Conservation (phyloP, 257 asterid genomes). For the Perilla frutescens region DNA sequence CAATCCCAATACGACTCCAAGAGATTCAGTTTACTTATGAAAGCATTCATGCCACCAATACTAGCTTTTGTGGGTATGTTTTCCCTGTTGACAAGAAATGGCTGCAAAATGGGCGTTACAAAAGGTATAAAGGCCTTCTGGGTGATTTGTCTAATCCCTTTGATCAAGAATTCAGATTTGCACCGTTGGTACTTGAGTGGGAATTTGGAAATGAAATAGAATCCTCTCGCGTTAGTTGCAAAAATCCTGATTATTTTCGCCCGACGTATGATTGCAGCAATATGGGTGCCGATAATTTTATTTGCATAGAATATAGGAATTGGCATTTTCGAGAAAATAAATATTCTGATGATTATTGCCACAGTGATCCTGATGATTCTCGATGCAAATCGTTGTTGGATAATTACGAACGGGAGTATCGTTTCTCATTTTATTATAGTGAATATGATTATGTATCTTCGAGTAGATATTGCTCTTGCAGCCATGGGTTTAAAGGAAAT, state of each 20-base stretch:
- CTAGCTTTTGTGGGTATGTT: conserved; percentile 43
- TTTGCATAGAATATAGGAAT: background rate
- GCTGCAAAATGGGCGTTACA: conserved; percentile 29
- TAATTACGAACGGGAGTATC: background rate
- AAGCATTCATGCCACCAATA: background rate
- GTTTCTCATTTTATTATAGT: background rate
- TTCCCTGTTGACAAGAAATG: conserved; percentile 38
- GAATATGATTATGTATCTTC: background rate
- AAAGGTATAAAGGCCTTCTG: conserved; percentile 20
- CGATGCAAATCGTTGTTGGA: background rate
- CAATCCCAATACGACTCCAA: conserved; percentile 18
- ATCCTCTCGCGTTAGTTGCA: background rate
- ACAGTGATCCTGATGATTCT: background rate
- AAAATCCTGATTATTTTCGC: background rate
- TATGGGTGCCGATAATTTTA: too few species aligned
- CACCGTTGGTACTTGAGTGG: conserved; percentile 46
- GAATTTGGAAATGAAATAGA: background rate
- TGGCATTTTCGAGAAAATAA: too few species aligned
- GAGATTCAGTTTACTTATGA: conserved; percentile 27
- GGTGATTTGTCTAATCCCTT: conserved; percentile 34
- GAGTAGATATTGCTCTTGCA: conserved; percentile 13
- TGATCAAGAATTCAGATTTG: conserved; percentile 29
- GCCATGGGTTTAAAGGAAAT: conserved; percentile 28
- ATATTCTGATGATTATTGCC: too few species aligned
- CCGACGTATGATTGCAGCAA: too few species aligned